Base-by-base conservation (phyloP, 2,329 filamentous ascomycete species). In the Verticillium alfalfae region DNA sequence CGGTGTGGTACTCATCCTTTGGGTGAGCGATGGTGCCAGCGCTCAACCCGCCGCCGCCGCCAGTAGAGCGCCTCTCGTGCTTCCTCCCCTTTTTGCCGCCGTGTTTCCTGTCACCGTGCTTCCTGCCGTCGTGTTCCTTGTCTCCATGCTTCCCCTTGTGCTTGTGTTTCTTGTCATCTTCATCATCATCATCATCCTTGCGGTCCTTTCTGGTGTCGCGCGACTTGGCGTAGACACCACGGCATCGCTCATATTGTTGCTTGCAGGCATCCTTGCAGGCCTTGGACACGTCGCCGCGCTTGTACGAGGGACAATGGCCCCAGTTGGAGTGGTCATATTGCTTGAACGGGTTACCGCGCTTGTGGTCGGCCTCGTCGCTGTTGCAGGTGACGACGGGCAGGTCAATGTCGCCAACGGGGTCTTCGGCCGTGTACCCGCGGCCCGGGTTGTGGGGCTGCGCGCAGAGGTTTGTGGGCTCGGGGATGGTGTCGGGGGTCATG, bases 391-490 rank as follows among this genome's bases (percentile, higher is more conserved):
- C 76, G 60, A 82, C 71, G 55, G 83, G 83, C 60, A 85, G 72
- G 26, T 75, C 72, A 59, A 86, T 84, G 63, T 75, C 78, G 58
- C 81, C 83, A 16, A 84, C 80, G 2, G 81, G 78, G 59, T 77
- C 87, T 38, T 88, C 84, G 2, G 88, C 87, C 1, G 84, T 86
- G 69, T 93, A 94, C 58, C 86, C 87, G 66, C 82, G 84, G 70
- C 82, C 81, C 66, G 84, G 82, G 73, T 75, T 81, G 59, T 74
- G 71, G 16, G 83, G 79, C 71, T 85, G 81, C 37, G 70, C 73
- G 78, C 83, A 85, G 67, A 85, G 78, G 67, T 79, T 79, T 61
- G 80, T 82, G 39, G 78, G 71, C 2, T 82, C 79, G 59, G 78
- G 73, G 60, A 78, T 76, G 54, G 73, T 72, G 59, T 71, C 70